Conservation (phyloP, 495 filamentous ascomycete genomes). For the Neurospora sp. region DNA sequence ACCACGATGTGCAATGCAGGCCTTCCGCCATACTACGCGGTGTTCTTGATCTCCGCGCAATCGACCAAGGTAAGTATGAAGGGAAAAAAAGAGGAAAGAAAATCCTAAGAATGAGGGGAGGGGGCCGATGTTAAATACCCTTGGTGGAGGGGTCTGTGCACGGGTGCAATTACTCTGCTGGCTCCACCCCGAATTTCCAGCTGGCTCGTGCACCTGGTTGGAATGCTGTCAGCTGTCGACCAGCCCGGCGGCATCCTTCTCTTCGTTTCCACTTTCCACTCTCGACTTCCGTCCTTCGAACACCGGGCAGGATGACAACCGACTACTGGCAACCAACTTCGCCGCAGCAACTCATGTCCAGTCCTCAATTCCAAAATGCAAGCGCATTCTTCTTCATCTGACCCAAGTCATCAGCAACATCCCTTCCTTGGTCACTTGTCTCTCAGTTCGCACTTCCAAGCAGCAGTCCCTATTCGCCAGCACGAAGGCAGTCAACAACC, state of each 20-base stretch:
- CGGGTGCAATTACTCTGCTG: neutral
- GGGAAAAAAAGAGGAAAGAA: conserved; percentile 12
- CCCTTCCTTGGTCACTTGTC: neutral
- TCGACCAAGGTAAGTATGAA: conserved; percentile 20
- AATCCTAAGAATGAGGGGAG: conserved; percentile 1
- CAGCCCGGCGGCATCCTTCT: neutral
- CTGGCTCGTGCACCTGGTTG: neutral
- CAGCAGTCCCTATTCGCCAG: neutral
- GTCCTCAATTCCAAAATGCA: neutral
- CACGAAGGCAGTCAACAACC: neutral
- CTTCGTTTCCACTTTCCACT: neutral
- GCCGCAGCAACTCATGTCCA: neutral
- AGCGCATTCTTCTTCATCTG: neutral
- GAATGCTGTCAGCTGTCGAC: neutral
- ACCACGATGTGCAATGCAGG: conserved; percentile 18
- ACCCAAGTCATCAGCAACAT: neutral
- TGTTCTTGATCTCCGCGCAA: conserved; percentile 11
- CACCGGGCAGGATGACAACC: neutral
- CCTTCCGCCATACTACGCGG: conserved; percentile 10
- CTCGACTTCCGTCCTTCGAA: neutral
- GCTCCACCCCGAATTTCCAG: neutral
- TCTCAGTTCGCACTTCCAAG: neutral
- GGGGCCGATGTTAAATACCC: neutral
- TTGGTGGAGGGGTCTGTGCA: neutral
- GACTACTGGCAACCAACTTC: neutral